A percentile compares a stretch with the other conserved stretches of the same genome.
Evolutionary conservation across 768 basidiomycete genomes (phyloP).

Genomic region (Termitomyces sp.): DNA sequence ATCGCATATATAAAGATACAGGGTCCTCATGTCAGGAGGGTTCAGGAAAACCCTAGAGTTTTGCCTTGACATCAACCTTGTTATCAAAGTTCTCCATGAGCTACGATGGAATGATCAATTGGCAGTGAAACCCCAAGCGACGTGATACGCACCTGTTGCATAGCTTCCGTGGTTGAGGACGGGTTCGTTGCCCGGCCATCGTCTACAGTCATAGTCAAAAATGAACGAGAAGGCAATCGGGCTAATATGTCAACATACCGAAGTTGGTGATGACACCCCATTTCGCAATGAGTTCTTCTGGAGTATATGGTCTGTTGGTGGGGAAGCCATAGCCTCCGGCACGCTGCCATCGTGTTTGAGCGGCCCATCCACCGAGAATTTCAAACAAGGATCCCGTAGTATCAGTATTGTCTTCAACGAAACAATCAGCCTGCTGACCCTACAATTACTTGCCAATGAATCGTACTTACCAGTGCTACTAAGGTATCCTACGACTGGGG

Average conservation of each 20-base stretch:
- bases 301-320: conserved; percentile 62
- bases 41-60: not conserved
- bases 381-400: conserved; percentile 80
- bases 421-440: not conserved
- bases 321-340: conserved; percentile 87
- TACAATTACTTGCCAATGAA: not conserved
- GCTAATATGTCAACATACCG: conserved; percentile 37
- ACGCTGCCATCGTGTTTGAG: conserved; percentile 90
- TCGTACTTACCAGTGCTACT: conserved; percentile 54
- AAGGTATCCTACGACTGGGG: conserved; percentile 89
- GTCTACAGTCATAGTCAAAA: conserved; percentile 32
- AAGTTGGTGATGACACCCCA: conserved; percentile 87
- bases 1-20: not conserved
- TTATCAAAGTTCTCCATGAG: conserved; percentile 49
- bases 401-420: conserved; percentile 55
- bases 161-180: conserved; percentile 62
- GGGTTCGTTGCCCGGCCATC: conserved; percentile 85
- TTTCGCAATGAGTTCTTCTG: conserved; percentile 74
- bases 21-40: no score
- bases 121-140: not conserved
- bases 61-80: conserved; percentile 40
- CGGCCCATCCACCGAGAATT: conserved; percentile 86
- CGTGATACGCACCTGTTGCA: conserved; percentile 54
- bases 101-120: conserved; percentile 15
- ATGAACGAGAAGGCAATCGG: not conserved